Base-by-base conservation (phyloP, 805 yeast species). In the Tetrapisispora iriomotensis region DNA sequence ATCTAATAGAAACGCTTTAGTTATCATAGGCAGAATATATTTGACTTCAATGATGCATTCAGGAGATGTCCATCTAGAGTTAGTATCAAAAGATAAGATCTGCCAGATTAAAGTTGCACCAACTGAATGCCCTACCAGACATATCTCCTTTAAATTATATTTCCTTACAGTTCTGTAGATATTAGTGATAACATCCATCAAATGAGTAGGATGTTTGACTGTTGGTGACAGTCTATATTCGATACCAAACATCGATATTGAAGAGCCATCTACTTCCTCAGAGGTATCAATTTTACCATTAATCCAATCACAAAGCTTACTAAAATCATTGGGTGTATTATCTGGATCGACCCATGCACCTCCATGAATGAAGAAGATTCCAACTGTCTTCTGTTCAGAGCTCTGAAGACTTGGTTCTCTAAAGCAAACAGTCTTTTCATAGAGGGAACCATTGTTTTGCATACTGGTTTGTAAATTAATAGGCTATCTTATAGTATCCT, bases 301-400 rank as follows among this genome's bases (percentile, higher is more conserved):
- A 15, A 48, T 34, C 8, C 19, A 10, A 12, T 34, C 25, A 14
- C 47, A 29, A 32, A 77, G 42, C 10, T 45, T 47, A 8, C 62
- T 62, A 39, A 74, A 75, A 49, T 81, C 90, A 29, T 68, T 58
- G 21, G 62, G 69, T 0, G 87, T 79, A 52, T 80, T 79, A 3
- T 45, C 54, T 1, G 77, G 74, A 51, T 82, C 94, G 44, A 84
- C 67, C 95, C 95, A 85, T 0, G 87, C 94, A 0, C 95, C 95
- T 1, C 95, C 95, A 59, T 85, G 95, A 29, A 85, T 70, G 47
- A 76, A 78, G 1, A 83, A 68, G 6, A 74, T 24, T 15, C 18
- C 39, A 2, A 10, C 25, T n/a, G n/a, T 13, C 21, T 4, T 6
- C 10, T 24, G 15, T 15, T 24, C n/a, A 17, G 15, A 8, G 6